These are phyloP conservation scores for Monilinia polystroma DNA, from an alignment of 2,329 filamentous ascomycete species.

Conservation along the genomic window DNA sequence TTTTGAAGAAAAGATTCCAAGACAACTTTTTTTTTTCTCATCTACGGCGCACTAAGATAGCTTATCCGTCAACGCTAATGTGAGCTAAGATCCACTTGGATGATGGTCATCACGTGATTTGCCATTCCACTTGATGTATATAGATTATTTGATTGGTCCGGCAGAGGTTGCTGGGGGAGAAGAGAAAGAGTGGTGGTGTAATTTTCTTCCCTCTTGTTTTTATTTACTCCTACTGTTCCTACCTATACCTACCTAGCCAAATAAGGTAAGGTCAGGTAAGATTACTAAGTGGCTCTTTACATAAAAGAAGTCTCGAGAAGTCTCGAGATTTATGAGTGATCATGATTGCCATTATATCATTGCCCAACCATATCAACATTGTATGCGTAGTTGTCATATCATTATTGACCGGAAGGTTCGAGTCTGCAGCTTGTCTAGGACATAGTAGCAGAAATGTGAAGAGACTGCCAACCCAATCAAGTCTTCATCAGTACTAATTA, in stretches of 20 bases:
- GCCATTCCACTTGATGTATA: background rate
- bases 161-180: no score
- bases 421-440: background rate
- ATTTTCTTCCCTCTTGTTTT: no score
- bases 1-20: slow-evolving; percentile 28
- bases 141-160: background rate
- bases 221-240: no score
- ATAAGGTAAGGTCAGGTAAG: no score
- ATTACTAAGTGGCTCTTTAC: background rate
- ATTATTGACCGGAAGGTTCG: background rate
- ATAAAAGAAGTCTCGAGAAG: slow-evolving; percentile 4
- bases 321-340: background rate
- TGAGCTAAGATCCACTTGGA: background rate
- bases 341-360: no score
- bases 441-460: no score
- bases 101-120: background rate
- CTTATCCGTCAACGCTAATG: slow-evolving; percentile 27
- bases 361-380: background rate
- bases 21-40: slow-evolving; percentile 34
- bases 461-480: no score
- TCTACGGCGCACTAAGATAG: slow-evolving; percentile 32
- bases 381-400: background rate
- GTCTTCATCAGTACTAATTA: no score
- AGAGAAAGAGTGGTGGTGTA: no score
- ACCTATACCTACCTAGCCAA: no score